Conservation (phyloP, 2,329 filamentous ascomycete species). For the Cercospora beticola region DNA sequence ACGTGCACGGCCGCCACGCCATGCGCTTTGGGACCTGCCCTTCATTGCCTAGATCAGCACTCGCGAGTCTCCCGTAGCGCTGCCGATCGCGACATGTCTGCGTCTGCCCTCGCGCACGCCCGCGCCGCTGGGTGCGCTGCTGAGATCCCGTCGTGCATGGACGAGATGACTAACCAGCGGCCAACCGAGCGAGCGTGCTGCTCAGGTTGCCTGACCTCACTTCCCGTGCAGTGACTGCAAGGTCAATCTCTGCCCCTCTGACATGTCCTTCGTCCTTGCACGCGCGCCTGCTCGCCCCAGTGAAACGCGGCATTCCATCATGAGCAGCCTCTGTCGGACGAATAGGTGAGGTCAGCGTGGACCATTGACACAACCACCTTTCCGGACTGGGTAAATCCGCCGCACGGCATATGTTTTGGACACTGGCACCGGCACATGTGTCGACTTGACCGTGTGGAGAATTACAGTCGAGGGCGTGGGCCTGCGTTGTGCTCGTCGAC, state of each 20-base stretch:
- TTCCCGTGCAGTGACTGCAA: not conserved
- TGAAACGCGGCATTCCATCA: conserved; percentile 3
- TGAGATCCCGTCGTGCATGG: not conserved
- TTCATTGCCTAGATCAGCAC: not conserved
- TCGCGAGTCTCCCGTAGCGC: not conserved
- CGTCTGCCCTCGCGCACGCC: not conserved
- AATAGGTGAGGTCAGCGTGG: conserved; percentile 15
- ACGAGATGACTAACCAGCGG: not conserved
- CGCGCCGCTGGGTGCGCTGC: not conserved
- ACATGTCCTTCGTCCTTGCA: not conserved
- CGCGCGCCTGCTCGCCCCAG: not conserved
- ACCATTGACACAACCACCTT: not conserved
- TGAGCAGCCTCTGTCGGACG: not conserved
- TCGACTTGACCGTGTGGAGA: not conserved
- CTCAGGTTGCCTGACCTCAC: conserved; percentile 13
- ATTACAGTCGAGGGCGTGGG: not conserved
- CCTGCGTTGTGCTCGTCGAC: not conserved
- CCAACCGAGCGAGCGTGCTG: conserved; percentile 2
- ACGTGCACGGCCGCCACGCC: not conserved
- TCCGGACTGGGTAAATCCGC: conserved; percentile 9
- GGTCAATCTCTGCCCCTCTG: not conserved
- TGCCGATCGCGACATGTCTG: not conserved
- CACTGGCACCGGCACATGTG: conserved; percentile 4
- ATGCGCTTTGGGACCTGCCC: not conserved
- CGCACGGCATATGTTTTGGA: not conserved